Evolutionary conservation across 768 basidiomycete species (phyloP), one percentile per base, ranked within the genome.

Genomic region (Epithele typhae): DNA sequence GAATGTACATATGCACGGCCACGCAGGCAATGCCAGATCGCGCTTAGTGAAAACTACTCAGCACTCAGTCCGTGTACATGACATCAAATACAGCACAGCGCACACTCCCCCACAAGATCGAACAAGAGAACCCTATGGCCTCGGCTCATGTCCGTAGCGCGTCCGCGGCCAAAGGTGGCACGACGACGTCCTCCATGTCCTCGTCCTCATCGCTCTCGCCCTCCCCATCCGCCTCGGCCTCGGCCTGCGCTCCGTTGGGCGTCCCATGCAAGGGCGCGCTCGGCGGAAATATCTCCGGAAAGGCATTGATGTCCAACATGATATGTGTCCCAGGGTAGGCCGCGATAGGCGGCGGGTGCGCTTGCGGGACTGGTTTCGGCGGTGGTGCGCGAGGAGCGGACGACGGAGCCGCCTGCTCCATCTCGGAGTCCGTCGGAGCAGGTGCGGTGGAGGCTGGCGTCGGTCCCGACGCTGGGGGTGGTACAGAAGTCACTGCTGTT

Each of bases 131-230:
- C n/a, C n/a, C n/a, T n/a, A n/a, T n/a, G n/a, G n/a, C n/a, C n/a
- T n/a, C n/a, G n/a, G n/a, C n/a, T 52, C 51, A 52, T 46, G 51
- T 52, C 51, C 51, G 51, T 37, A 48, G 33, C 12, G 42, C 41
- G 27, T 25, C 37, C 15, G 5, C 19, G 40, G 5, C 27, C 30
- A 39, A 23, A 30, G 8, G 45, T 4, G 56, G 56, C 37, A 57
- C 56, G 25, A 53, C 56, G 22, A 59, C 63, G 52, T 58, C 61
- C 37, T 65, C 64, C 60, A 63, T 62, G 36, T 65, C 62, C 14
- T 61, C 63, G 43, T 59, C 57, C 14, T 57, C 61, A 39, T 55
- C 51, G 23, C 49, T 52, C 48, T 54, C 55, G 17, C 49, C 55
- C 25, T 49, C 58, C 23, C 43, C 25, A 7, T 30, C 27, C 27